Percentiles rank a stretch among this genome's conserved stretches.
Conservation (phyloP, 2,329 filamentous ascomycete genomes). For the Ramularia endophylla region DNA sequence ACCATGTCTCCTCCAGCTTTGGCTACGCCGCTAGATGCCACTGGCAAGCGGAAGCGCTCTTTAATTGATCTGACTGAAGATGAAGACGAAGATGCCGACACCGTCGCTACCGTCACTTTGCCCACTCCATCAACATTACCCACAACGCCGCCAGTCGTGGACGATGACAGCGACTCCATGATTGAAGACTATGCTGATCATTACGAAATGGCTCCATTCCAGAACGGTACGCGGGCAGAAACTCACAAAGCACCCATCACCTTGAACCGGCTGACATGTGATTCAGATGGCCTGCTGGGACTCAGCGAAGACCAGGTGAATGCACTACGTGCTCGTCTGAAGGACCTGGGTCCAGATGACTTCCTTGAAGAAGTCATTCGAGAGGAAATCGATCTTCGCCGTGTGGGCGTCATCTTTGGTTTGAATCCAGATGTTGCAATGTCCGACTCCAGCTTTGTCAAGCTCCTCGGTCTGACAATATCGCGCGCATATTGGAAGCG, state of each 20-base stretch:
- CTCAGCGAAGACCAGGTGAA: conserved; percentile 10
- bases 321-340: conserved; percentile 41
- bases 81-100: conserved; percentile 5
- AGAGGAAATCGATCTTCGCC: conserved; percentile 68
- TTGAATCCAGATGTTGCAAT: conserved; percentile 60
- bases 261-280: conserved; percentile 5
- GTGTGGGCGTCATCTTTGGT: conserved; percentile 80
- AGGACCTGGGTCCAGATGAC: conserved; percentile 67
- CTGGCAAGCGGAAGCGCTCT: conserved; percentile 6
- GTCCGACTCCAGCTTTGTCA: conserved; percentile 65
- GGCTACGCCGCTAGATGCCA: conserved; percentile 13
- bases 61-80: conserved; percentile 6
- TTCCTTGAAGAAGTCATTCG: conserved; percentile 70
- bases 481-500: conserved; percentile 75
- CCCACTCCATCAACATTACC: too few species aligned
- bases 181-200: conserved; percentile 11
- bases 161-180: conserved; percentile 7
- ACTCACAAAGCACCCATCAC: too few species aligned
- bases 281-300: conserved; percentile 12
- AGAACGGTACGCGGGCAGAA: neutral
- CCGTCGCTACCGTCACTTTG: too few species aligned
- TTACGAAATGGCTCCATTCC: conserved; percentile 7
- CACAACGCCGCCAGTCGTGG: neutral
- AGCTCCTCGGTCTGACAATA: conserved; percentile 69
- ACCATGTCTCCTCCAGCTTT: conserved; percentile 11